Evolutionary conservation across 257 asterid species (phyloP), one percentile per base, ranked within the genome.

Genomic region (Solanum gandarillasii): DNA sequence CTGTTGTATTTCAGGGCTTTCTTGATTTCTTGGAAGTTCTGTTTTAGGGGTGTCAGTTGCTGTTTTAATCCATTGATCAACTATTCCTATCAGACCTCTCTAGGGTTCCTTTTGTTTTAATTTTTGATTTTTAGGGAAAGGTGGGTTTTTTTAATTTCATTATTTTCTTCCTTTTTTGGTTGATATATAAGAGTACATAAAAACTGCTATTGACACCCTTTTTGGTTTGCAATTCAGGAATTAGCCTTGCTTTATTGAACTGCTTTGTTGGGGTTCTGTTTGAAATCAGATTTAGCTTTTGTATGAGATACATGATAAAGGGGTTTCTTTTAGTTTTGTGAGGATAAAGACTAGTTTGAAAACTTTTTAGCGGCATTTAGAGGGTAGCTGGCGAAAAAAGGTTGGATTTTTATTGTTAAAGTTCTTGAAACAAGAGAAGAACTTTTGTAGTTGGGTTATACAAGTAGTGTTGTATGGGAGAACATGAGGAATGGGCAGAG

Each of bases 401-500:
- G 58, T 87, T 87, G 86, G 16, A 72, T 83, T 87, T 58, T 87
- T 48, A 20, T 46, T 86, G 73, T 87, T 32, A 12, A 79, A 20
- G 74, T 38, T 71, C 9, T 67, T 12, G 48, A 73, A 83, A 29
- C 43, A 73, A 20, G n/a, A 73, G 39, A 73, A 34, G 78, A 84
- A 39, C 55, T 12, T 84, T 79, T 72, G 89, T 74, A 39, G 90
- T 89, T 85, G 88, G 58, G 31, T 43, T 86, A 46, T 68, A 85
- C 78, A 88, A 90, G 89, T 88, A 31, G 89, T 88, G 93, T 91
- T 90, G 60, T 89, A 97, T 97, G 99, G 99, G 98, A 87, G 99
- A 94, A 86, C 92, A 90, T 91, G 98, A 92, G 91, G 96, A 88
- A 92, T 92, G 97, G 98, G 92, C 91, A 82, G 96, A 93, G 93